phyloP scores from a whole-genome alignment of 176 grass and related monocot species.

The Rhynchospora tenuis region DNA sequence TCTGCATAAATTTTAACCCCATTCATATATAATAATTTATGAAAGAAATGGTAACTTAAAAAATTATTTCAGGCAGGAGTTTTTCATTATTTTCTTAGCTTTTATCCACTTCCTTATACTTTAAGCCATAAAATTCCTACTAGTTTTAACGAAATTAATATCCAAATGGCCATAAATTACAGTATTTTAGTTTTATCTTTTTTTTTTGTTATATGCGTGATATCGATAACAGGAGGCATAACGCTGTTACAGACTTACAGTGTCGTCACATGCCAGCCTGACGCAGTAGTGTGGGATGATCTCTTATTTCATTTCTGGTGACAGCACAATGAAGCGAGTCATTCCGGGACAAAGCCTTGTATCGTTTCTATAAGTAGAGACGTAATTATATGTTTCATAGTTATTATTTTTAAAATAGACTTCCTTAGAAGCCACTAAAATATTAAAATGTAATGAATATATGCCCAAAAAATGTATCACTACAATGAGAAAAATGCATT shows the following conservation, averaged over 20 bases:
- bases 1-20: neutral
- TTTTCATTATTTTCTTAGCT: neutral
- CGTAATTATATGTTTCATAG: neutral
- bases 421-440: too few species aligned
- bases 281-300: neutral
- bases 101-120: neutral
- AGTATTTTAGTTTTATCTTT: neutral
- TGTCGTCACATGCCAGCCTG: neutral
- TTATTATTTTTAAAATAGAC: too few species aligned
- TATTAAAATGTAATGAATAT: too few species aligned
- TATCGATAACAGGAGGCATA: slow-evolving; percentile 1
- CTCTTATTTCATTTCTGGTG: neutral
- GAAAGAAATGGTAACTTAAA: neutral
- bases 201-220: neutral
- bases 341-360: neutral
- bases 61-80: neutral
- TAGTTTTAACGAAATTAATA: neutral
- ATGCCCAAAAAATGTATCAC: too few species aligned
- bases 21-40: neutral
- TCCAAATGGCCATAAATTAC: neutral
- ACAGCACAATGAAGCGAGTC: neutral
- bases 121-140: neutral
- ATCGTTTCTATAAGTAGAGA: neutral
- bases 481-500: neutral
- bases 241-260: neutral